Percentiles rank a stretch among this genome's conserved stretches.
These are phyloP conservation scores for Magnusiomyces fungicola DNA, from an alignment of 1,139 yeast species.

Conservation along the genomic window DNA sequence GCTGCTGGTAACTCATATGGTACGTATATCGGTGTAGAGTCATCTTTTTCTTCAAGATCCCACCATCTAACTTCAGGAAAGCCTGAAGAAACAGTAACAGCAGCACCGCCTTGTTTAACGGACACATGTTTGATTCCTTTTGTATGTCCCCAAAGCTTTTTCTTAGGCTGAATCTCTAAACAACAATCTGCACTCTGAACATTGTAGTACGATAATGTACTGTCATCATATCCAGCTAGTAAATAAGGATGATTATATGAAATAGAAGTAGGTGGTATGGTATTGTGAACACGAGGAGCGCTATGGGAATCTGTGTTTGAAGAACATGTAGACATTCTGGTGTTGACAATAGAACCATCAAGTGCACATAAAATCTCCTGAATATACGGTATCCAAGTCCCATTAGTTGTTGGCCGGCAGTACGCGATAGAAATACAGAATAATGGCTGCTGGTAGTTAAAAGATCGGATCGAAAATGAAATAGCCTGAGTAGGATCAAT, in stretches of 20 bases:
- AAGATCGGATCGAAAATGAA: conserved; percentile 13
- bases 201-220: conserved; percentile 14
- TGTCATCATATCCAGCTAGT: conserved; percentile 13
- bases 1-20: not conserved
- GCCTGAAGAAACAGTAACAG: conserved; percentile 18
- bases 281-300: not conserved
- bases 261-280: conserved; percentile 7
- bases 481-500: conserved; percentile 13
- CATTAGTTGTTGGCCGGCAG: conserved; percentile 10
- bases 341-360: conserved; percentile 14
- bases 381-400: conserved; percentile 14
- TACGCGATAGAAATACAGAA: conserved; percentile 15
- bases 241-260: conserved; percentile 16
- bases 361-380: conserved; percentile 15
- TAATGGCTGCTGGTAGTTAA: conserved; percentile 8
- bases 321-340: conserved; percentile 14
- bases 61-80: conserved; percentile 20
- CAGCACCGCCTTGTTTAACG: conserved; percentile 17
- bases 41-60: conserved; percentile 10
- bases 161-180: conserved; percentile 14
- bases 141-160: conserved; percentile 18
- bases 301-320: conserved; percentile 3
- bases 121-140: conserved; percentile 16
- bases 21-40: not conserved
- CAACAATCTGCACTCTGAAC: conserved; percentile 15